These are phyloP conservation scores for Pseudogymnoascus sp. DNA, from an alignment of 2,329 filamentous ascomycete genomes.

Conservation along the genomic window DNA sequence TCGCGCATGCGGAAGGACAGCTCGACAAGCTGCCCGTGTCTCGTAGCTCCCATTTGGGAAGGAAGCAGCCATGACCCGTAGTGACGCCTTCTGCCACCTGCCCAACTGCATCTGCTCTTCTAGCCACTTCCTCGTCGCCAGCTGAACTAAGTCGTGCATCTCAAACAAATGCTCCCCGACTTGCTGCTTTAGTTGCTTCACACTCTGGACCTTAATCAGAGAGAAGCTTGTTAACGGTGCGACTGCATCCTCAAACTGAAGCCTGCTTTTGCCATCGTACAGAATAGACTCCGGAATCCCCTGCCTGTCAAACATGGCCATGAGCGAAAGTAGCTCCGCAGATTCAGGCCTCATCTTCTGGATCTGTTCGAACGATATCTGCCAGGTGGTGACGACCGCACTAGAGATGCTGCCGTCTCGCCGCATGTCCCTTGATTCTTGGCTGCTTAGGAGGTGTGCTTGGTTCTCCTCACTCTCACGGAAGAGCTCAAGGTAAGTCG, in stretches of 20 bases:
- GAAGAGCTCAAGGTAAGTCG: conserved; percentile 37
- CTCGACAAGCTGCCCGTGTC: conserved; percentile 16
- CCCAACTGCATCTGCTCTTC: conserved; percentile 13
- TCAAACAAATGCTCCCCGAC: conserved; percentile 16
- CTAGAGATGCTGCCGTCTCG: conserved; percentile 30
- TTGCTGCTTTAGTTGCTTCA: conserved; percentile 4
- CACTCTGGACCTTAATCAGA: conserved; percentile 27
- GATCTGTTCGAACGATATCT: conserved; percentile 34
- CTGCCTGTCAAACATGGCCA: conserved; percentile 21
- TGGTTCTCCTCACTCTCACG: conserved; percentile 27
- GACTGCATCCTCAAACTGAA: conserved; percentile 31
- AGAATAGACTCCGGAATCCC: conserved; percentile 19
- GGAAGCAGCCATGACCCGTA: conserved; percentile 16
- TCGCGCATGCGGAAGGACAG: too few relatives aligned
- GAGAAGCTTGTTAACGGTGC: conserved; percentile 31
- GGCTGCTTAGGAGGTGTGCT: conserved; percentile 23
- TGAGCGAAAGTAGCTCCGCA: conserved; percentile 19
- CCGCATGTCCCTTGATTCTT: conserved; percentile 28
- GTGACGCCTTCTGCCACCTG: conserved; percentile 15
- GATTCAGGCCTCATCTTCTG: conserved; percentile 18
- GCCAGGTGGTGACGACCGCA: conserved; percentile 33
- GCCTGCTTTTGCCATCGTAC: conserved; percentile 3
- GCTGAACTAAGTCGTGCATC: conserved; percentile 20
- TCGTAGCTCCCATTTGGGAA: conserved; percentile 23
- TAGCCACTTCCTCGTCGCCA: conserved; percentile 22